These are phyloP conservation scores for Chloris gayana DNA, from an alignment of 176 grass and related monocot genomes.

Conservation along the genomic window DNA sequence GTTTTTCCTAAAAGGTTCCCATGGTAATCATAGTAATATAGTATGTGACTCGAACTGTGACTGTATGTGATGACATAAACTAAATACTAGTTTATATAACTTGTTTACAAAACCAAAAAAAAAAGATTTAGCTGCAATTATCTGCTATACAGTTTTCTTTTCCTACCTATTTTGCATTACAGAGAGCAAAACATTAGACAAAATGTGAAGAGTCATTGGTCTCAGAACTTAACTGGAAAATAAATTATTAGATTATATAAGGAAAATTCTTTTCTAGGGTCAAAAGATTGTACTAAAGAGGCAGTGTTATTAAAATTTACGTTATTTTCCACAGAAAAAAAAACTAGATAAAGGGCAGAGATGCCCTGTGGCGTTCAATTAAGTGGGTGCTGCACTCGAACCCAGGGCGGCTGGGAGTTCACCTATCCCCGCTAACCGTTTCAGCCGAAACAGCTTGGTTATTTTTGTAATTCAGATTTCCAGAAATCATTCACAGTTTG, in stretches of 20 bases:
- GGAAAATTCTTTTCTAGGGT: conserved; percentile 9
- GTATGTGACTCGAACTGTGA: background rate
- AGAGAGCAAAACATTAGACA: background rate
- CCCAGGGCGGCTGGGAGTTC: too few relatives aligned
- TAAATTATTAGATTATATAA: background rate
- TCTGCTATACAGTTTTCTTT: background rate
- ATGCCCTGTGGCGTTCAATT: too few relatives aligned
- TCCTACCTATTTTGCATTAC: background rate
- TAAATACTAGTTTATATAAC: conserved; percentile 1
- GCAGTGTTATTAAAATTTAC: too few relatives aligned
- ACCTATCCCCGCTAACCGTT: too few relatives aligned
- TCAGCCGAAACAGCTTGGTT: too few relatives aligned
- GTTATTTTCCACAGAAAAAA: too few relatives aligned
- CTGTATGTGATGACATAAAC: background rate
- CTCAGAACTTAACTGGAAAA: background rate
- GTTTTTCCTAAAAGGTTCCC: background rate
- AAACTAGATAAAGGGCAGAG: too few relatives aligned
- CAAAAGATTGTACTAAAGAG: background rate
- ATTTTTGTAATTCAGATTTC: conserved; percentile 4
- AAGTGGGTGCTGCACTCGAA: too few relatives aligned
- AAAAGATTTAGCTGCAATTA: background rate
- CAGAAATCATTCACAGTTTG: conserved; percentile 6
- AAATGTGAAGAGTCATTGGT: background rate
- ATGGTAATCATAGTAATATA: background rate
- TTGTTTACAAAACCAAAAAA: background rate